Evolutionary conservation across 345 rosid genomes (phyloP).

Genomic region (Arabis alpina): DNA sequence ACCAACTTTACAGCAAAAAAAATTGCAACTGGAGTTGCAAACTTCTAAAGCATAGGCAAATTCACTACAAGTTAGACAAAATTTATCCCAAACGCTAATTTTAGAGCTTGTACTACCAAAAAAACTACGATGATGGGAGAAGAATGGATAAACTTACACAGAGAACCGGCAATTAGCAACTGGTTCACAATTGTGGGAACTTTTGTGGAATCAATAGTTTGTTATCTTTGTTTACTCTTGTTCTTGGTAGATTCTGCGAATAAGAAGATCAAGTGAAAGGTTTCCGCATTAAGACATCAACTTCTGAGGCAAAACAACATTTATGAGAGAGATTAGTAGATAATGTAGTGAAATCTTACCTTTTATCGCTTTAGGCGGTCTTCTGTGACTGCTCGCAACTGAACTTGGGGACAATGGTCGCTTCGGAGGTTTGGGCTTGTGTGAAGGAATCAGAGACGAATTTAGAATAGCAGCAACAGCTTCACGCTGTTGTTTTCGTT

Average conservation of each 20-base stretch:
- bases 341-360: slow-evolving; percentile 46
- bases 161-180: slow-evolving; percentile 6
- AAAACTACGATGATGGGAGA: slow-evolving; percentile 25
- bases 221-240: slow-evolving; percentile 37
- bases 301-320: neutral
- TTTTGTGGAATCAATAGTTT: neutral
- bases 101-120: neutral
- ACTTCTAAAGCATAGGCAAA: neutral
- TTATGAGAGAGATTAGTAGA: neutral
- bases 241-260: slow-evolving; percentile 36
- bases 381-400: slow-evolving; percentile 44
- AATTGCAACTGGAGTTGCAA: slow-evolving; percentile 14
- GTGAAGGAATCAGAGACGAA: slow-evolving; percentile 79
- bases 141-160: slow-evolving; percentile 8
- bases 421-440: slow-evolving; percentile 61
- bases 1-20: slow-evolving; percentile 33
- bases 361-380: slow-evolving; percentile 67
- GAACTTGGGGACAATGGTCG: slow-evolving; percentile 62
- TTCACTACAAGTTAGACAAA: slow-evolving; percentile 12
- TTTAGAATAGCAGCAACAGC: slow-evolving; percentile 87
- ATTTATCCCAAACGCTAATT: neutral
- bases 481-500: slow-evolving; percentile 82
- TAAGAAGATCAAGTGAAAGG: slow-evolving; percentile 8
- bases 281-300: slow-evolving; percentile 18
- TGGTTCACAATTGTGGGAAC: slow-evolving; percentile 16